phyloP scores from a whole-genome alignment of 2,329 filamentous ascomycete genomes.

The Fusarium hainanense region DNA sequence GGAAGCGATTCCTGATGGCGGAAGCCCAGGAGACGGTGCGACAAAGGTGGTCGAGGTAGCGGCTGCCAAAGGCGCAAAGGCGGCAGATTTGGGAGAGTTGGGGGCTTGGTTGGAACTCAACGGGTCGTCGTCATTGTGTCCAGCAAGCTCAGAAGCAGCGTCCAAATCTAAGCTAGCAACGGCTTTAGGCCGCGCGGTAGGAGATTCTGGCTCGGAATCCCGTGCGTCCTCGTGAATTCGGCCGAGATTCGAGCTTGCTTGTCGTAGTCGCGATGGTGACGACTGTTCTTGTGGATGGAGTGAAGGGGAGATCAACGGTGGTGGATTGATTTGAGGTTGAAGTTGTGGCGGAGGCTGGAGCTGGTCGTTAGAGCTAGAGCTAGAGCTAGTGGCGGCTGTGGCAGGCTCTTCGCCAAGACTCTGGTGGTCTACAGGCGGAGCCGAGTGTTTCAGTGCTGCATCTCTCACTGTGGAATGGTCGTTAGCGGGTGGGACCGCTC shows the following conservation, averaged over 20 bases:
- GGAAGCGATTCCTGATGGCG: conserved; percentile 26
- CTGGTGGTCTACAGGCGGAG: conserved; percentile 38
- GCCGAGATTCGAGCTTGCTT: conserved; percentile 42
- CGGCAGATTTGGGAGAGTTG: conserved; percentile 32
- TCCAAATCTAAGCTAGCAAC: conserved; percentile 38
- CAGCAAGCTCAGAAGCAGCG: conserved; percentile 33
- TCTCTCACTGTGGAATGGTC: conserved; percentile 27
- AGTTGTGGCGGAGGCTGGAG: conserved; percentile 39
- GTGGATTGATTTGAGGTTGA: conserved; percentile 34
- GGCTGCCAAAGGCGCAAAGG: conserved; percentile 24
- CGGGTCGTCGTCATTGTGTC: conserved; percentile 44
- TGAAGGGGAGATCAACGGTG: conserved; percentile 35
- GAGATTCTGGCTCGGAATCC: conserved; percentile 20
- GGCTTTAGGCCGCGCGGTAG: conserved; percentile 27
- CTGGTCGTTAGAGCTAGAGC: conserved; percentile 5
- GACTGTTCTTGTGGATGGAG: conserved; percentile 32
- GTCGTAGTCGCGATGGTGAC: conserved; percentile 37
- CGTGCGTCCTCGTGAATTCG: conserved; percentile 44
- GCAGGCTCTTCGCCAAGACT: conserved; percentile 39
- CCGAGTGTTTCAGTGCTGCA: conserved; percentile 38
- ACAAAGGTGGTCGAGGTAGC: conserved; percentile 56
- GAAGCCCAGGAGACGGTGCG: conserved; percentile 42
- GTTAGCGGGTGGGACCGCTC: conserved; percentile 39
- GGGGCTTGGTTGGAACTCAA: conserved; percentile 46
- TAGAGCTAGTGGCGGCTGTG: conserved; percentile 41